Base-by-base conservation (phyloP, 768 basidiomycete genomes). In the Russula griseocarnosa region DNA sequence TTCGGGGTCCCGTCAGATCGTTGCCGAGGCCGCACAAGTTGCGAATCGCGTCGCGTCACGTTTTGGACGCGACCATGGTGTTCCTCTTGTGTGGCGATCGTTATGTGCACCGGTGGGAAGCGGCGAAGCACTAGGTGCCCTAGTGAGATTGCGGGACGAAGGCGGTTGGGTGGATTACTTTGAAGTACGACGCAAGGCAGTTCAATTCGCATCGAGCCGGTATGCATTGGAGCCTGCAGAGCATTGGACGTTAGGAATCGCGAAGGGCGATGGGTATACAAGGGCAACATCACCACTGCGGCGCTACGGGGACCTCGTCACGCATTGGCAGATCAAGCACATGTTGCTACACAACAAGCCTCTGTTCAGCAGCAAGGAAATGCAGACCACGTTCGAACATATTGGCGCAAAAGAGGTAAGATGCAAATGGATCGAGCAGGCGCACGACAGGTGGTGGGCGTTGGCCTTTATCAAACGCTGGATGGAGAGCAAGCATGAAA, bases 281-380 rank as follows among this genome's bases (percentile, higher is more conserved):
- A 83, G 90, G 24, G 85, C 82, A 10, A 98, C 97, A 10, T 92
- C 89, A 6, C 97, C 97, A 0, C 76, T 99, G 50, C 83, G 97
- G 47, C 85, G 97, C 50, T 97, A 85, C 73, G 74, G 76, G 40
- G 97, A 99, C 74, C 73, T 97, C 61, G 73, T 94, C 14, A 76
- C 78, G 11, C 97, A 98, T 75, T 99, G 94, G 93, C 95, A 98
- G 73, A 84, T 99, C 74, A 95, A 97, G 71, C 78, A 86, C 55
- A 83, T 82, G 6, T 74, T 98, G 13, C 75, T 88, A 8, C 74
- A 73, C 14, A 70, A 66, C 8, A 52, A 72, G 2, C 76, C 79
- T 4, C 73, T 79, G 4, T 86, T 89, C 69, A 76, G 76, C 34
- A 54, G 69, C 3, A 74, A 77, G 34, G 81, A 79, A 73, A 68